phyloP scores from a whole-genome alignment of 768 basidiomycete genomes.

The Trametes sanguinea region DNA sequence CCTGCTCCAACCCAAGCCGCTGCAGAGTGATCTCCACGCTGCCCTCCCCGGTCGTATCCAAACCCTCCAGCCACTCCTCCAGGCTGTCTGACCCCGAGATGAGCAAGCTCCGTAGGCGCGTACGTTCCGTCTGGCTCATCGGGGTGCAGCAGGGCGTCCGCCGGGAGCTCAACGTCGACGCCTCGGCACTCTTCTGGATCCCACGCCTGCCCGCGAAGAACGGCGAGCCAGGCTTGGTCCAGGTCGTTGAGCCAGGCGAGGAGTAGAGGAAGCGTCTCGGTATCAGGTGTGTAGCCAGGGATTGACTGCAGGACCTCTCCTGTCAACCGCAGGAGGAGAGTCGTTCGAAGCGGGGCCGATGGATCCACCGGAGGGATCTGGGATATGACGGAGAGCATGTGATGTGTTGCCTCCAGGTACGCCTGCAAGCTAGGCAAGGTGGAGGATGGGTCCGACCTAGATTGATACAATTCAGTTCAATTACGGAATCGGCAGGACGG shows the following conservation, averaged over 20 bases:
- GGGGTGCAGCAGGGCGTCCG: slow-evolving; percentile 44
- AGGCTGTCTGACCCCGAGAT: slow-evolving; percentile 57
- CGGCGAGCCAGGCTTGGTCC: slow-evolving; percentile 72
- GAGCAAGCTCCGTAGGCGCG: slow-evolving; percentile 68
- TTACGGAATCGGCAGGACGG: background rate
- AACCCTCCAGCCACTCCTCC: slow-evolving; percentile 65
- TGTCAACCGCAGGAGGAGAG: slow-evolving; percentile 71
- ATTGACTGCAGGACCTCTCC: slow-evolving; percentile 64
- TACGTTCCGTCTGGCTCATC: slow-evolving; percentile 69
- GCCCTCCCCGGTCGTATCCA: slow-evolving; percentile 27
- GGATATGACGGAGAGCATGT: slow-evolving; percentile 60
- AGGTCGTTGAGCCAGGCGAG: slow-evolving; percentile 72
- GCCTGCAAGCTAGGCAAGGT: slow-evolving; percentile 55
- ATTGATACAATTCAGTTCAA: background rate
- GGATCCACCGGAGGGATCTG: slow-evolving; percentile 77
- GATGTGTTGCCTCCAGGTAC: slow-evolving; percentile 61
- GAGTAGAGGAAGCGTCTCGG: slow-evolving; percentile 49
- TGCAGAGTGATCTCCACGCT: slow-evolving; percentile 43
- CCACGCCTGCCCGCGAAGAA: slow-evolving; percentile 68
- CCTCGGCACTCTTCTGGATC: slow-evolving; percentile 49
- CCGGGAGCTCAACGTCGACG: slow-evolving; percentile 44
- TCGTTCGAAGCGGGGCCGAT: slow-evolving; percentile 64
- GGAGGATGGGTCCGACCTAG: slow-evolving; percentile 49
- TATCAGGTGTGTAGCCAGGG: slow-evolving; percentile 56
- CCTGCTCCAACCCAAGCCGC: slow-evolving; percentile 56